A percentile compares a stretch with the other conserved stretches of the same genome.
These are phyloP conservation scores for Bjerkandera adusta DNA, from an alignment of 1,284 basidiomycete genomes.

Conservation along the genomic window DNA sequence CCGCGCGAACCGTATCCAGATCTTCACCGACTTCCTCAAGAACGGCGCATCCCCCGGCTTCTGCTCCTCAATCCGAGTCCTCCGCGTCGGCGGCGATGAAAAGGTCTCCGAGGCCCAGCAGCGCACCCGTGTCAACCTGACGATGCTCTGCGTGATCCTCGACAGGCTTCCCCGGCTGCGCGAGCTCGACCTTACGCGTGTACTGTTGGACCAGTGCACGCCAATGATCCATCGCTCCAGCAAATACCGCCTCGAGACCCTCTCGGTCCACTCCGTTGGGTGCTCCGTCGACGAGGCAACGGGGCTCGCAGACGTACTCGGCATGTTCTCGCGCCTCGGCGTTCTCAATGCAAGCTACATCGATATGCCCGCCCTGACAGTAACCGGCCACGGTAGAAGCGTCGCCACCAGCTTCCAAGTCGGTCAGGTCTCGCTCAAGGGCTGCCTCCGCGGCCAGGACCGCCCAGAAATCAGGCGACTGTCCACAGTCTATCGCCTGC, in stretches of 20 bases:
- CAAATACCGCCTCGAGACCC: slow-evolving; percentile 2
- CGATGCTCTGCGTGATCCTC: slow-evolving; percentile 5
- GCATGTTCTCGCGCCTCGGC: slow-evolving; percentile 4
- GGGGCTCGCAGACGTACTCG: slow-evolving; percentile 7
- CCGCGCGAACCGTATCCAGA: slow-evolving; percentile 7
- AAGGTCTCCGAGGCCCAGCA: slow-evolving; percentile 4
- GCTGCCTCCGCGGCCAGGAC: slow-evolving; percentile 2
- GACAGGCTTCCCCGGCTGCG: slow-evolving; percentile 5
- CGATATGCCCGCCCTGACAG: slow-evolving; percentile 3
- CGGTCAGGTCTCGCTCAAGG: slow-evolving; percentile 2
- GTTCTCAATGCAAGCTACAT: slow-evolving; percentile 7
- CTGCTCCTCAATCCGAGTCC: slow-evolving; percentile 5
- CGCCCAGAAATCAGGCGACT: slow-evolving; percentile 1
- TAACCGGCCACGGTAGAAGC: background rate
- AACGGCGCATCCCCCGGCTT: slow-evolving; percentile 1
- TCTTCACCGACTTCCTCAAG: slow-evolving; percentile 6
- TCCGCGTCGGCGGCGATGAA: slow-evolving; percentile 8
- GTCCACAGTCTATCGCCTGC: slow-evolving; percentile 4
- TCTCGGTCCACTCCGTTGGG: slow-evolving; percentile 6
- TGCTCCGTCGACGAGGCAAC: slow-evolving; percentile 3
- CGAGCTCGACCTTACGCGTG: slow-evolving; percentile 4
- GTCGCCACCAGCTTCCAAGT: background rate
- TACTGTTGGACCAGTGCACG: background rate
- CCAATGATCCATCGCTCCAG: background rate
- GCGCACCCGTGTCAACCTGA: slow-evolving; percentile 3